phyloP scores from a whole-genome alignment of 345 rosid species.

The Rubroshorea leprosula region DNA sequence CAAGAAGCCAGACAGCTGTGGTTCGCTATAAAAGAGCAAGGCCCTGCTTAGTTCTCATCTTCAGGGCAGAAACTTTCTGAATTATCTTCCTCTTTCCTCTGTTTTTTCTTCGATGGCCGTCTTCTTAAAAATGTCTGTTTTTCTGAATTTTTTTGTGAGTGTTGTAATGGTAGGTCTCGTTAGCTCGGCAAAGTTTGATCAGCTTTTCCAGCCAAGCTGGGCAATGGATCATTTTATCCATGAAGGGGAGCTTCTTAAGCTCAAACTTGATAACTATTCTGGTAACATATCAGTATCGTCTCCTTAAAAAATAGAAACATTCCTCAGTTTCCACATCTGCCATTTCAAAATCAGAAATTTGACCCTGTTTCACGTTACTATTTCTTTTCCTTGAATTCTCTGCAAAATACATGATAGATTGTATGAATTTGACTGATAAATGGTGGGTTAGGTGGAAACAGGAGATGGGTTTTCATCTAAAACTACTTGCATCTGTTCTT shows the following conservation, averaged over 20 bases:
- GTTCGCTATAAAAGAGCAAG: constrained; percentile 37
- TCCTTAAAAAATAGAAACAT: too few species aligned
- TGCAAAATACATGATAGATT: too few species aligned
- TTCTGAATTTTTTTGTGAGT: constrained; percentile 31
- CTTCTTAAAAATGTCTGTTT: constrained; percentile 12
- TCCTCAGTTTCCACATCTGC: too few species aligned
- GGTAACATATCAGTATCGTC: constrained; percentile 32
- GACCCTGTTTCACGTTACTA: too few species aligned
- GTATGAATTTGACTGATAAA: too few species aligned
- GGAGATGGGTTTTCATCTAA: too few species aligned
- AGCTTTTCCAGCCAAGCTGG: constrained; percentile 81
- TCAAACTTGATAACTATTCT: constrained; percentile 85
- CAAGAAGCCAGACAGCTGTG: too few species aligned
- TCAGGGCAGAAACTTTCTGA: constrained; percentile 14
- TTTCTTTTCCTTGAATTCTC: too few species aligned
- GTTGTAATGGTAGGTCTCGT: constrained; percentile 32
- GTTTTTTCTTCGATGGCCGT: constrained; percentile 22
- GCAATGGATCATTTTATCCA: constrained; percentile 67
- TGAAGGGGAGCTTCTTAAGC: constrained; percentile 79
- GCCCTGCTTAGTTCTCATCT: neutral
- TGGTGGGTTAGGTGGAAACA: too few species aligned
- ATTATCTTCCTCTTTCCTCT: neutral
- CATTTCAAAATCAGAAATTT: too few species aligned
- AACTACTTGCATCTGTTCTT: too few species aligned
- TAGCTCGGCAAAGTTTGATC: constrained; percentile 55